These are phyloP conservation scores for Phaseolus lunatus DNA, from an alignment of 306 rosid species.

Conservation along the genomic window DNA sequence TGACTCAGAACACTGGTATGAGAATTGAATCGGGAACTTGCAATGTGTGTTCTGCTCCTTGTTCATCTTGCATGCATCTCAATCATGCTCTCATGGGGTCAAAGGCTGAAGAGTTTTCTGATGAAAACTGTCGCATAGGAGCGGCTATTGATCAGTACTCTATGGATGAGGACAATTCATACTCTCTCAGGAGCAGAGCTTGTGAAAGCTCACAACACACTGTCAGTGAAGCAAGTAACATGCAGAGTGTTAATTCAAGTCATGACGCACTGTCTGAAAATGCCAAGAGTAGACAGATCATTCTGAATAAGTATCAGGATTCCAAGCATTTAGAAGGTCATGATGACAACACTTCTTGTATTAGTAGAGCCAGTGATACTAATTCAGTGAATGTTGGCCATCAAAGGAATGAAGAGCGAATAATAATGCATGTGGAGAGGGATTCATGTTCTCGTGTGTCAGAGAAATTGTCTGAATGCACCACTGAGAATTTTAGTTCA, in stretches of 20 bases:
- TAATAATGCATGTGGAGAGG: constrained; percentile 32
- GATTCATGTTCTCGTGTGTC: constrained; percentile 28
- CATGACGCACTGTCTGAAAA: constrained; percentile 73
- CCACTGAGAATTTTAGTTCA: constrained; percentile 41
- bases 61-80: constrained; percentile 81
- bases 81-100: constrained; percentile 63
- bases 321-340: constrained; percentile 60
- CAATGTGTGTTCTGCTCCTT: constrained; percentile 81
- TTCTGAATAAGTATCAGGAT: constrained; percentile 48
- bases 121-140: constrained; percentile 67
- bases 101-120: constrained; percentile 68
- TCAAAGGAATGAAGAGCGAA: constrained; percentile 51
- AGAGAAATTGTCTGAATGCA: constrained; percentile 41
- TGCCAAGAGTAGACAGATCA: constrained; percentile 66
- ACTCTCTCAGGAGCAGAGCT: constrained; percentile 63
- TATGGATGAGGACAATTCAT: constrained; percentile 57
- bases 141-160: constrained; percentile 59
- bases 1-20: constrained; percentile 60
- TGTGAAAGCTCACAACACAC: constrained; percentile 62
- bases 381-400: constrained; percentile 46
- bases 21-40: constrained; percentile 78
- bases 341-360: constrained; percentile 66
- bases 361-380: constrained; percentile 67
- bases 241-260: constrained; percentile 55
- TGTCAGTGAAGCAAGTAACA: constrained; percentile 69